A percentile compares a stretch with the other conserved stretches of the same genome.
Evolutionary conservation across 805 yeast genomes (phyloP).

Genomic region (Starmerella kuoi): DNA sequence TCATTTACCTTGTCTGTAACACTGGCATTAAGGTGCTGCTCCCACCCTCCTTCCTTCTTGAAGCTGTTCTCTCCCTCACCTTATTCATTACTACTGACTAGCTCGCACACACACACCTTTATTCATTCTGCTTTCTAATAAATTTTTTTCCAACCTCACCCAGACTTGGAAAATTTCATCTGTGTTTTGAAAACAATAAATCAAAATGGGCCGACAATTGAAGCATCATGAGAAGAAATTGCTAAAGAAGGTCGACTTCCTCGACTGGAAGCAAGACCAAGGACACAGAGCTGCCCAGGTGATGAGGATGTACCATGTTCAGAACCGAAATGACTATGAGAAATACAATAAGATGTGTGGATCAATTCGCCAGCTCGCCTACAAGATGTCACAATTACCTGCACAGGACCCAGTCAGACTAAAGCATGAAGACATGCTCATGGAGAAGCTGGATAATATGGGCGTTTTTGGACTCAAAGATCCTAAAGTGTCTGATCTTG

Average conservation of each 20-base stretch:
- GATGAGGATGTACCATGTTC: conserved; percentile 87
- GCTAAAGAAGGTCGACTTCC: conserved; percentile 88
- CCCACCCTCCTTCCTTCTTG: no score
- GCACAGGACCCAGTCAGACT: conserved; percentile 78
- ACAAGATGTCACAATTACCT: conserved; percentile 69
- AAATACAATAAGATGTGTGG: conserved; percentile 91
- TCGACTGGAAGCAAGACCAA: conserved; percentile 94
- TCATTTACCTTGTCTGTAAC: no score
- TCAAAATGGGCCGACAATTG: conserved; percentile 41
- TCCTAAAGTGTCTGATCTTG: conserved; percentile 82
- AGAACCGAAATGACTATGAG: conserved; percentile 90
- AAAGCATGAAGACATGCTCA: conserved; percentile 74
- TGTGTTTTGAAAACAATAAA: no score
- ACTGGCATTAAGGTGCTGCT: no score
- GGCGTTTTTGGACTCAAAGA: conserved; percentile 71
- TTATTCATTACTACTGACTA: no score
- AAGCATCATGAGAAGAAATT: conserved; percentile 94
- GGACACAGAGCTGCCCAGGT: conserved; percentile 95
- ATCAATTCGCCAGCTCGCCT: conserved; percentile 73
- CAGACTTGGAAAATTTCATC: no score
- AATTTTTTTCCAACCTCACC: no score
- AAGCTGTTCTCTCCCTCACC: no score
- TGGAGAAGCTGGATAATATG: conserved; percentile 80
- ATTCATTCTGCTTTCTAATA: no score
- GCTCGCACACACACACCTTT: no score